phyloP scores from a whole-genome alignment of 2,329 filamentous ascomycete species.

The Hawksworthiomyces lignivorus region DNA sequence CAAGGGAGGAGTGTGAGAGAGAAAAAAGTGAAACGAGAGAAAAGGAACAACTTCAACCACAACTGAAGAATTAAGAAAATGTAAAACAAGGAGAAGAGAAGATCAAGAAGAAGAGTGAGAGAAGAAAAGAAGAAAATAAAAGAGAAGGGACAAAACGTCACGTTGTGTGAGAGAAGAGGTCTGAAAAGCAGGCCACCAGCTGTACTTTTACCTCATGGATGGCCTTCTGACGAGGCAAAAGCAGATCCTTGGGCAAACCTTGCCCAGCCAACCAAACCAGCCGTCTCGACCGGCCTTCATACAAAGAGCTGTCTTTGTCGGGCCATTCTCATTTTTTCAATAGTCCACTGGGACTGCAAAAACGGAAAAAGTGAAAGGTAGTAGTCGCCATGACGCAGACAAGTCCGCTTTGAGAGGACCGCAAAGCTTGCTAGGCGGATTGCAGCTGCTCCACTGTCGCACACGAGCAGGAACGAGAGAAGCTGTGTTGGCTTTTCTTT shows the following conservation, averaged over 20 bases:
- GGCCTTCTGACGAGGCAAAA: constrained; percentile 1
- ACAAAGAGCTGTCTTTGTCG: constrained; percentile 3
- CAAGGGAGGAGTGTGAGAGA: constrained; percentile 6
- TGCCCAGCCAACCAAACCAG: constrained; percentile 3
- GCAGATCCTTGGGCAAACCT: background rate
- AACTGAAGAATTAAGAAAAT: too few species aligned
- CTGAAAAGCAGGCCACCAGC: background rate
- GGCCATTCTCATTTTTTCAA: background rate
- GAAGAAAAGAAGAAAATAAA: background rate
- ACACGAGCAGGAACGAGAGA: too few species aligned
- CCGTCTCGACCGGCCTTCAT: constrained; percentile 1
- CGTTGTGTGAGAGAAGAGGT: constrained; percentile 5
- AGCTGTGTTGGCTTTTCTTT: too few species aligned
- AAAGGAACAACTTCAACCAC: too few species aligned
- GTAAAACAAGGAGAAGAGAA: constrained; percentile 2
- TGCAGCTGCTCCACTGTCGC: too few species aligned
- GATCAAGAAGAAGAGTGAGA: too few species aligned
- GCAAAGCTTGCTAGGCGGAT: too few species aligned
- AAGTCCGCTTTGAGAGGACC: too few species aligned
- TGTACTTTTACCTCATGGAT: too few species aligned
- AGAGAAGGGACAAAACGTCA: background rate
- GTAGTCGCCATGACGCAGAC: too few species aligned
- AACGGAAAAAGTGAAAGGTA: too few species aligned
- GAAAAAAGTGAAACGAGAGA: constrained; percentile 6
- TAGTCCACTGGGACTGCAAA: background rate